Conservation (phyloP, 805 yeast species). For the Zygosaccharomyces rouxii region DNA sequence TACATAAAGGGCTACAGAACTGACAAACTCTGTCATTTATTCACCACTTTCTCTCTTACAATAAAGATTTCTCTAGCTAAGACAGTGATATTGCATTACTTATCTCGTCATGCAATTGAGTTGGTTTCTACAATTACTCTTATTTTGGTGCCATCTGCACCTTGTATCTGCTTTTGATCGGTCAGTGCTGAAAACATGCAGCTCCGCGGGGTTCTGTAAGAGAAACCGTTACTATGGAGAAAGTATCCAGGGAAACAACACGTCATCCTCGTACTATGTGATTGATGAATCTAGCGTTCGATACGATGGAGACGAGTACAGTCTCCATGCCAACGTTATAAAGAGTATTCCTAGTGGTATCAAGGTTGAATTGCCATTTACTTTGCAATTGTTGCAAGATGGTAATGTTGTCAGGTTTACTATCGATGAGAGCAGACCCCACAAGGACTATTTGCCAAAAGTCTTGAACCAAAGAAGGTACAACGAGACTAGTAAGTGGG, state of each 20-base stretch:
- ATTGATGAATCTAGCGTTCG: conserved; percentile 23
- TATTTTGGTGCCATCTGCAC: conserved; percentile 4
- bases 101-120: neutral
- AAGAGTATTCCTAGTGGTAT: conserved; percentile 39
- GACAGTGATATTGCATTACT: no score
- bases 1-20: no score
- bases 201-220: conserved; percentile 78
- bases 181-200: conserved; percentile 71
- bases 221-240: conserved; percentile 69
- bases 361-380: conserved; percentile 49
- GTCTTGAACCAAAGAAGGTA: conserved; percentile 48
- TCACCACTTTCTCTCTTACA: no score
- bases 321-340: conserved; percentile 43
- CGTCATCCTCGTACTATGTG: conserved; percentile 35
- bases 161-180: conserved; percentile 47
- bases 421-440: conserved; percentile 57
- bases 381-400: conserved; percentile 46
- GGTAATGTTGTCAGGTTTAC: conserved; percentile 57
- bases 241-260: conserved; percentile 33
- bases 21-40: no score
- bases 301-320: conserved; percentile 29
- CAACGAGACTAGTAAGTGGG: conserved; percentile 57
- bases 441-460: conserved; percentile 20
- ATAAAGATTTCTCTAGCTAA: no score
- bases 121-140: conserved; percentile 1